These are phyloP conservation scores for Patellaria atrata DNA, from an alignment of 495 filamentous ascomycete genomes.

Conservation along the genomic window DNA sequence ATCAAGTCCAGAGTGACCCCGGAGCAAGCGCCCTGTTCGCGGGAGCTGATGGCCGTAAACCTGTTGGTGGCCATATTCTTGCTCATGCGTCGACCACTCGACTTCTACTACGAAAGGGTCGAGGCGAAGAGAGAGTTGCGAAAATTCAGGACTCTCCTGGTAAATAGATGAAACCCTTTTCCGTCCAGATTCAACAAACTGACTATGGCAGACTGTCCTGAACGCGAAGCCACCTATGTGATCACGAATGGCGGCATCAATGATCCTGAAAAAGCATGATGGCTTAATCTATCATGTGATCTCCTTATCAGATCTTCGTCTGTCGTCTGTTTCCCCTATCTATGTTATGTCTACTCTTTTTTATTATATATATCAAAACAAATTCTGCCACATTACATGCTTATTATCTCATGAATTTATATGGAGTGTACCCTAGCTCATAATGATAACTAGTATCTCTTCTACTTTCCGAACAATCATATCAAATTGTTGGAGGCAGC, in stretches of 20 bases:
- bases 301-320: no score
- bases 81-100: conserved; percentile 67
- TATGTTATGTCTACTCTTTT: no score
- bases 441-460: no score
- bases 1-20: conserved; percentile 72
- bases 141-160: conserved; percentile 68
- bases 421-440: no score
- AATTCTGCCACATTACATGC: no score
- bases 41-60: conserved; percentile 61
- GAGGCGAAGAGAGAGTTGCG: conserved; percentile 65
- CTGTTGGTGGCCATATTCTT: conserved; percentile 64
- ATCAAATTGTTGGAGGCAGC: no score
- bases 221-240: conserved; percentile 63
- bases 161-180: conserved; percentile 21
- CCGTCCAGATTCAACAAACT: neutral
- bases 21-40: conserved; percentile 68
- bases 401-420: no score
- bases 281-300: no score
- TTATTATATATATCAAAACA: no score
- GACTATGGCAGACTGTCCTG: conserved; percentile 48
- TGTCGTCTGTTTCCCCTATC: no score
- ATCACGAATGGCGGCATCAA: conserved; percentile 68
- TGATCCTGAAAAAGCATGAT: conserved; percentile 48
- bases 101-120: conserved; percentile 59
- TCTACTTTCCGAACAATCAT: no score